Conservation (phyloP, 2,329 filamentous ascomycete genomes). For the Alternaria alternata region DNA sequence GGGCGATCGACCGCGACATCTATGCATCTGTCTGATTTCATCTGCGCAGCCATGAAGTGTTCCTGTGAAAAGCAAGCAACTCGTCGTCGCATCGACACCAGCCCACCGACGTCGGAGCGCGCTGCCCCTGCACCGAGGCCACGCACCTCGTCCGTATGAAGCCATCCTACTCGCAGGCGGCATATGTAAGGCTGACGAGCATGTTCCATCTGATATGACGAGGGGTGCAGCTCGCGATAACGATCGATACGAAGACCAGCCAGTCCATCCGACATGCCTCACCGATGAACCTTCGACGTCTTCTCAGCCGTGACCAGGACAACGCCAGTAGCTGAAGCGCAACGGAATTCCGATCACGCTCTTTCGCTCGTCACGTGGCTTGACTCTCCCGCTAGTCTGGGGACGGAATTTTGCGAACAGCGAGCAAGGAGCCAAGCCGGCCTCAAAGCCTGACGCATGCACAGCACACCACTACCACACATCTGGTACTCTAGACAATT, state of each 20-base stretch:
- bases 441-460: not conserved
- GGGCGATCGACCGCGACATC: not conserved
- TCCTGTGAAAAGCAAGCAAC: not conserved
- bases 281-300: not conserved
- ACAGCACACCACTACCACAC: not conserved
- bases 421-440: not conserved
- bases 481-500: not conserved
- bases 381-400: slow-evolving; percentile 3
- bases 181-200: slow-evolving; percentile 26
- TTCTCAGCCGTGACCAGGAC: not conserved
- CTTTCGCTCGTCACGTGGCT: not conserved
- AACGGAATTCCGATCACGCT: not conserved
- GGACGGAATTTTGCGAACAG: not conserved
- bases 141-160: slow-evolving; percentile 24
- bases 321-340: not conserved
- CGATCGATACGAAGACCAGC: not conserved
- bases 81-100: slow-evolving; percentile 7
- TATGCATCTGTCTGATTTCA: not conserved
- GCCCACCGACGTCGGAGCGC: slow-evolving; percentile 28
- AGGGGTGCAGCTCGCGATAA: slow-evolving; percentile 4
- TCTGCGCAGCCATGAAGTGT: not conserved
- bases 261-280: not conserved
- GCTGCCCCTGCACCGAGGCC: slow-evolving; percentile 29
- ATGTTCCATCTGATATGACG: slow-evolving; percentile 15
- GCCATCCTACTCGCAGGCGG: slow-evolving; percentile 16